Conservation (phyloP, 768 basidiomycete genomes). For the Vishniacozyma victoriae region DNA sequence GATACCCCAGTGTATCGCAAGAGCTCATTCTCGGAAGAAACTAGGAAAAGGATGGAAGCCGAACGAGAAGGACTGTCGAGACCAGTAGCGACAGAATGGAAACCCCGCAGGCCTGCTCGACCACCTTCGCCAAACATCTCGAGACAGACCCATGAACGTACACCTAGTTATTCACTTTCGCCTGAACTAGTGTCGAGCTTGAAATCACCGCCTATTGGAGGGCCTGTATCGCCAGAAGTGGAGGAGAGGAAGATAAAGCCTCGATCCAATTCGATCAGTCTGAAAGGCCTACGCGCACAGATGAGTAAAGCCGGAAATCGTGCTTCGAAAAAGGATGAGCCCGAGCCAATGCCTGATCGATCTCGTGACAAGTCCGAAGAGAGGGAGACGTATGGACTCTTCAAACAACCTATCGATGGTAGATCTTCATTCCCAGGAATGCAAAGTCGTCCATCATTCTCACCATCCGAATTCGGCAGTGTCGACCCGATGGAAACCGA, state of each 20-base stretch:
- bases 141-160: conserved; percentile 4
- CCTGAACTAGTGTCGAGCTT: conserved; percentile 23
- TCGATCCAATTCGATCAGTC: conserved; percentile 24
- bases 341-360: conserved; percentile 4
- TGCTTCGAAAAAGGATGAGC: conserved; percentile 9
- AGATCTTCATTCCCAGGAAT: conserved; percentile 9
- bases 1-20: neutral
- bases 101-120: conserved; percentile 32
- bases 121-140: conserved; percentile 29
- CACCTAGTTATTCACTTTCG: conserved; percentile 12
- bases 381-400: conserved; percentile 13
- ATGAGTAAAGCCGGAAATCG: conserved; percentile 16
- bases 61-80: conserved; percentile 3
- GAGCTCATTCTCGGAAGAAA: conserved; percentile 31
- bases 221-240: neutral
- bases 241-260: neutral
- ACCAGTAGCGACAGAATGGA: conserved; percentile 25
- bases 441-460: neutral
- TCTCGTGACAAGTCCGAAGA: neutral
- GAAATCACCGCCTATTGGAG: neutral
- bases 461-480: too few relatives aligned
- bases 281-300: conserved; percentile 25
- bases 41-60: conserved; percentile 34
- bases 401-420: conserved; percentile 4
- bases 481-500: neutral